These are phyloP conservation scores for Eremochloa ophiuroides DNA, from an alignment of 176 grass and related monocot genomes.

Conservation along the genomic window DNA sequence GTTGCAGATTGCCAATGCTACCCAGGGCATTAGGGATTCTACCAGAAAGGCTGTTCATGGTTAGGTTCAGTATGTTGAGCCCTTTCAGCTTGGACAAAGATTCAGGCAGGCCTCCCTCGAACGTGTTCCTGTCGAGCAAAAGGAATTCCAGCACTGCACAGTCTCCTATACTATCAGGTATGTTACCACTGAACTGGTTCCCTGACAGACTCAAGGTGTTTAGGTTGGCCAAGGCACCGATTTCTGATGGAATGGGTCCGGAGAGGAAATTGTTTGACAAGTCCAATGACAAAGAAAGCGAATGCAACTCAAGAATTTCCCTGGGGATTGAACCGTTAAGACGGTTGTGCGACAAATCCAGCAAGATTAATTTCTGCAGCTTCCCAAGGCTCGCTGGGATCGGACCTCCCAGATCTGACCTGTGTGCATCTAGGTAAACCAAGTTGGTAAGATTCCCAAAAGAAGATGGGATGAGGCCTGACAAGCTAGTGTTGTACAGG, in stretches of 20 bases:
- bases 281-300: background rate
- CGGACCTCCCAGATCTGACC: background rate
- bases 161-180: conserved; percentile 8
- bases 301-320: background rate
- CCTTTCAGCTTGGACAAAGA: conserved; percentile 22
- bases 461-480: background rate
- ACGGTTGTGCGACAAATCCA: background rate
- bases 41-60: background rate
- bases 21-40: background rate
- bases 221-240: background rate
- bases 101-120: conserved; percentile 26
- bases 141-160: conserved; percentile 9
- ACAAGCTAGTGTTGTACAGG: background rate
- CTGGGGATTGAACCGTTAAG: background rate
- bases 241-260: background rate
- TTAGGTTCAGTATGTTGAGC: conserved; percentile 21
- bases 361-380: background rate
- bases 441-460: background rate
- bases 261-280: background rate
- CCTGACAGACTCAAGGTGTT: background rate
- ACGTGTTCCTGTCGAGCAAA: conserved; percentile 17
- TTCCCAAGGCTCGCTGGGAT: background rate
- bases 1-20: background rate
- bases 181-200: conserved; percentile 10
- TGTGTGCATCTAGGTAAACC: background rate